phyloP scores from a whole-genome alignment of 371 early-diverging fungal species.

The Mortierella sp. region DNA sequence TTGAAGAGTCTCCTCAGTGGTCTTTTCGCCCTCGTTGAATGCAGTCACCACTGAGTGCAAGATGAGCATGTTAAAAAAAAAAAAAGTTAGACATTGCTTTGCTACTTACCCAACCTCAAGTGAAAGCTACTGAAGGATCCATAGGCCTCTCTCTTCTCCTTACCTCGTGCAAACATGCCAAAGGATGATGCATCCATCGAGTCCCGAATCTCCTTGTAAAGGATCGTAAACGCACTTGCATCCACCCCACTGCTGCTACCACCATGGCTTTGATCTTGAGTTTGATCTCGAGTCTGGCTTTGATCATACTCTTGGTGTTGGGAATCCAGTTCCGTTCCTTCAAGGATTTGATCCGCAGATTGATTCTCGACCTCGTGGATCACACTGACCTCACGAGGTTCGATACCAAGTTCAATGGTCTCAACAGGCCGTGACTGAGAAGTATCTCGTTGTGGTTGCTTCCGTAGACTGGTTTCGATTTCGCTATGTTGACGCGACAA shows the following conservation, averaged over 20 bases:
- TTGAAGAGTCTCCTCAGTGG: slow-evolving; percentile 44
- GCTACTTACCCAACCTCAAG: background rate
- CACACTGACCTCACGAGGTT: too few relatives aligned
- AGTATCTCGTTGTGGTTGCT: too few relatives aligned
- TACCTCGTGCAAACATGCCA: slow-evolving; percentile 49
- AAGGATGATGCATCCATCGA: slow-evolving; percentile 48
- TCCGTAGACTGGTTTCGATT: too few relatives aligned
- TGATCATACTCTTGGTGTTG: slow-evolving; percentile 9
- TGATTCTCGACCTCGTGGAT: too few relatives aligned
- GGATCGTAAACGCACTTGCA: slow-evolving; percentile 45
- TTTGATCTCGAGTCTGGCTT: slow-evolving; percentile 17
- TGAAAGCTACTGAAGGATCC: background rate
- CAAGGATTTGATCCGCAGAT: too few relatives aligned
- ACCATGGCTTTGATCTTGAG: background rate
- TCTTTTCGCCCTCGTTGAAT: slow-evolving; percentile 52
- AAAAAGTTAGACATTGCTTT: background rate
- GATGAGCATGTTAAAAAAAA: background rate
- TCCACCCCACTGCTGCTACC: slow-evolving; percentile 28
- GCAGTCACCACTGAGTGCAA: slow-evolving; percentile 34
- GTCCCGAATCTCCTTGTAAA: slow-evolving; percentile 52
- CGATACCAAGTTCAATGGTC: too few relatives aligned
- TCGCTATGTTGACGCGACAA: too few relatives aligned
- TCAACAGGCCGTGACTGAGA: too few relatives aligned
- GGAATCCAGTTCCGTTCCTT: background rate
- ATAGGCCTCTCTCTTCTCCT: background rate